phyloP scores from a whole-genome alignment of 148 eudicot species.

The Nepenthes gracilis region DNA sequence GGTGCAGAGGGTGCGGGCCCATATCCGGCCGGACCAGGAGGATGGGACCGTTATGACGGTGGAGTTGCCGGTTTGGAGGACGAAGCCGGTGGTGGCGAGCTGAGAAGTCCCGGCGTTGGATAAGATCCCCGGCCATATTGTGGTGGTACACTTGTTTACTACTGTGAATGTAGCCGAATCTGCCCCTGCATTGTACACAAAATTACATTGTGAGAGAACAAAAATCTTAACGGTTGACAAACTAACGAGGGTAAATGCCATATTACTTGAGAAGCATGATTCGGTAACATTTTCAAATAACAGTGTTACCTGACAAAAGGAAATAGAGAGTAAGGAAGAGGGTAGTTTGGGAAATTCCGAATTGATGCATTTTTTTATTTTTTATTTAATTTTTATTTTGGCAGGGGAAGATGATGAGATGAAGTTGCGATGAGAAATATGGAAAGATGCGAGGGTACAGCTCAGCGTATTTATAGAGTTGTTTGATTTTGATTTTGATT shows the following conservation, averaged over 20 bases:
- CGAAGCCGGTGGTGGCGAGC: conserved; percentile 55
- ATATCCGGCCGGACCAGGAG: conserved; percentile 78
- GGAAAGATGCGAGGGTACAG: too few relatives aligned
- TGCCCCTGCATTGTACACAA: conserved; percentile 9
- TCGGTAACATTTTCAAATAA: too few relatives aligned
- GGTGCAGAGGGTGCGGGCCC: conserved; percentile 68
- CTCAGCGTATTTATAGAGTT: too few relatives aligned
- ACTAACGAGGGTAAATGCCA: too few relatives aligned
- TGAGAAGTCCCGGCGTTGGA: conserved; percentile 57
- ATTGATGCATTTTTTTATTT: too few relatives aligned
- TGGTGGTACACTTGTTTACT: conserved; percentile 46
- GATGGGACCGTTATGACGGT: conserved; percentile 28
- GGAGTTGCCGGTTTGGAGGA: conserved; percentile 33
- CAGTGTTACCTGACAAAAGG: background rate
- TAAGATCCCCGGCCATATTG: conserved; percentile 72
- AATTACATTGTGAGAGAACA: too few relatives aligned
- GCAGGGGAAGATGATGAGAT: too few relatives aligned
- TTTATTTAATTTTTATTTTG: too few relatives aligned
- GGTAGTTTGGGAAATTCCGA: background rate
- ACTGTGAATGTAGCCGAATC: conserved; percentile 53
- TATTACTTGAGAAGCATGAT: too few relatives aligned
- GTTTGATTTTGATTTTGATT: too few relatives aligned
- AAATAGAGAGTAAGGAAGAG: background rate
- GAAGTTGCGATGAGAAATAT: too few relatives aligned
- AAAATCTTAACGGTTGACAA: too few relatives aligned